These are phyloP conservation scores for Hypoxylon intermedium DNA, from an alignment of 495 filamentous ascomycete species.

Conservation along the genomic window DNA sequence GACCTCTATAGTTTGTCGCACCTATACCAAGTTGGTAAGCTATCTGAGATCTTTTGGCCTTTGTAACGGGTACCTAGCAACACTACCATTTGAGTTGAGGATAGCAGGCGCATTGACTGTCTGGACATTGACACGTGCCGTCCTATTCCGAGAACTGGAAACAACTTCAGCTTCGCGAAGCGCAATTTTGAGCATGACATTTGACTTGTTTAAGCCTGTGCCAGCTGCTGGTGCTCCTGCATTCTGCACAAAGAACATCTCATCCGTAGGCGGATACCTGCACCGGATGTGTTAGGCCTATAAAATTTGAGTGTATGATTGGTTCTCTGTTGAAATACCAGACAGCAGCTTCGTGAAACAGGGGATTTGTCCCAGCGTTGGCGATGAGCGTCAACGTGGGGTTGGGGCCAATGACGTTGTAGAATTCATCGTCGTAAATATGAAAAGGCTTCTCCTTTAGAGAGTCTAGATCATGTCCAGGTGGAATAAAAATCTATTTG, in stretches of 20 bases:
- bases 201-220: constrained; percentile 60
- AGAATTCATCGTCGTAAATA: constrained; percentile 54
- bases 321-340: constrained; percentile 46
- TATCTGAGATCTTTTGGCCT: neutral
- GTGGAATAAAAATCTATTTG: constrained; percentile 45
- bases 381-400: constrained; percentile 55
- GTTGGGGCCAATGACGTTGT: constrained; percentile 50
- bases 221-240: constrained; percentile 54
- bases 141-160: constrained; percentile 49
- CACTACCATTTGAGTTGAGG: constrained; percentile 59
- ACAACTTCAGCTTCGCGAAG: constrained; percentile 50
- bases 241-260: constrained; percentile 62
- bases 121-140: constrained; percentile 50
- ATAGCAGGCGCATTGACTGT: constrained; percentile 48
- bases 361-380: constrained; percentile 47
- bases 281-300: neutral
- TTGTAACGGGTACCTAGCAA: too few relatives aligned
- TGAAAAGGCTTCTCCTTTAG: constrained; percentile 53
- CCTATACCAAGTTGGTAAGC: constrained; percentile 40
- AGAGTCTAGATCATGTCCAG: constrained; percentile 39
- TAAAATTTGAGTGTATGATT: neutral
- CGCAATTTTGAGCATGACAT: constrained; percentile 58
- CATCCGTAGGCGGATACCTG: constrained; percentile 54
- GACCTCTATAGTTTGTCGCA: constrained; percentile 55
- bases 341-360: constrained; percentile 61